Conservation (phyloP, 2,329 filamentous ascomycete genomes). For the Dothideomycetes sp. region DNA sequence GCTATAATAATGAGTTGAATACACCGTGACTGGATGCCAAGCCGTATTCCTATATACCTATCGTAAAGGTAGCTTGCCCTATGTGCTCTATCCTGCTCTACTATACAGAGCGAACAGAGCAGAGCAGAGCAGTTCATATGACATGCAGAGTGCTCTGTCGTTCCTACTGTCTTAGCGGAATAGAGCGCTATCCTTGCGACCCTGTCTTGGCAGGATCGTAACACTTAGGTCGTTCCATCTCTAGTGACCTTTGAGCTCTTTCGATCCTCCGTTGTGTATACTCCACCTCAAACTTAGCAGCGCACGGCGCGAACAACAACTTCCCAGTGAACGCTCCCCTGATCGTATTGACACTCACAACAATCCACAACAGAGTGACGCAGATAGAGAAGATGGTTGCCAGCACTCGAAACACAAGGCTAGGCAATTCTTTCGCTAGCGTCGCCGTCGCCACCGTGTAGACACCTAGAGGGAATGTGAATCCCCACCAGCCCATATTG, state of each 20-base stretch:
- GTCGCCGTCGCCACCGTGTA: conserved; percentile 5
- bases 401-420: conserved; percentile 46
- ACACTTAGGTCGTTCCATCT: conserved; percentile 2
- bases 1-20: too few relatives aligned
- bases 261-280: conserved; percentile 7
- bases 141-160: too few relatives aligned
- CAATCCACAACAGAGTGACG: conserved; percentile 47
- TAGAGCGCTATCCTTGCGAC: too few relatives aligned
- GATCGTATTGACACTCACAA: conserved; percentile 44
- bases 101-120: too few relatives aligned
- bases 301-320: conserved; percentile 47
- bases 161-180: too few relatives aligned
- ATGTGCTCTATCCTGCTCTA: too few relatives aligned
- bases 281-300: conserved; percentile 6
- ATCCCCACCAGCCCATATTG: conserved; percentile 56
- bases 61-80: too few relatives aligned
- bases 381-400: conserved; percentile 45
- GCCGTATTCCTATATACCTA: too few relatives aligned
- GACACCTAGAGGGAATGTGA: conserved; percentile 41
- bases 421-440: conserved; percentile 39
- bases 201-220: too few relatives aligned
- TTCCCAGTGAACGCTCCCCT: conserved; percentile 39
- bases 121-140: too few relatives aligned
- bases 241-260: conserved; percentile 7
- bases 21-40: too few relatives aligned